These are phyloP conservation scores for Flaveria robusta DNA, from an alignment of 129 eudicot genomes.

Conservation along the genomic window DNA sequence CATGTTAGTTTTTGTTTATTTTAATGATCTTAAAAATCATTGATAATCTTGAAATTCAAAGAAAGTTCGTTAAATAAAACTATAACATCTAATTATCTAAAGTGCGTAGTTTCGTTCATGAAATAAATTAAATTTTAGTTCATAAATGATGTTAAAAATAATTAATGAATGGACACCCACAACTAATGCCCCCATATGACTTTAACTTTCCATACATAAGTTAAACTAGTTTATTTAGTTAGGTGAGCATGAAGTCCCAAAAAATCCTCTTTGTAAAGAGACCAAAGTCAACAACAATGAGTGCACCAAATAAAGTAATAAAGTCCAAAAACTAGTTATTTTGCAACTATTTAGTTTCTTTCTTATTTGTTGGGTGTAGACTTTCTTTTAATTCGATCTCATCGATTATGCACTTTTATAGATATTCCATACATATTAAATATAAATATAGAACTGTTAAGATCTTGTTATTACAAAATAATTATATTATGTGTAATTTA, in stretches of 20 bases:
- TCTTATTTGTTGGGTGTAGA: neutral
- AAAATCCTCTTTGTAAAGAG: conserved; percentile 4
- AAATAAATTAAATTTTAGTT: neutral
- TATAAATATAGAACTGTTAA: neutral
- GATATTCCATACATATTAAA: neutral
- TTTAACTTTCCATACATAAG: neutral
- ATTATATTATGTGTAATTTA: no score
- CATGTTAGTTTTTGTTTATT: no score
- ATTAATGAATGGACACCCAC: neutral
- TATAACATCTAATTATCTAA: neutral
- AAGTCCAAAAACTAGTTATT: neutral
- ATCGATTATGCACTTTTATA: neutral
- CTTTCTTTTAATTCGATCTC: neutral
- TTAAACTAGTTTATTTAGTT: neutral
- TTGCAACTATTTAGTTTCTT: neutral
- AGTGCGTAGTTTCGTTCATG: neutral
- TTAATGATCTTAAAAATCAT: neutral
- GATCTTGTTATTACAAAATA: no score
- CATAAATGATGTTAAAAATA: no score
- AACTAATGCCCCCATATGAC: neutral
- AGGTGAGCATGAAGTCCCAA: neutral
- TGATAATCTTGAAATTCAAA: neutral
- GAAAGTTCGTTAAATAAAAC: neutral
- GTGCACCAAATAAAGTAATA: conserved; percentile 19
- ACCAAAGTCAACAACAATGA: conserved; percentile 29